These are phyloP conservation scores for Lodderomyces beijingensis DNA, from an alignment of 1,139 yeast species.

Conservation along the genomic window DNA sequence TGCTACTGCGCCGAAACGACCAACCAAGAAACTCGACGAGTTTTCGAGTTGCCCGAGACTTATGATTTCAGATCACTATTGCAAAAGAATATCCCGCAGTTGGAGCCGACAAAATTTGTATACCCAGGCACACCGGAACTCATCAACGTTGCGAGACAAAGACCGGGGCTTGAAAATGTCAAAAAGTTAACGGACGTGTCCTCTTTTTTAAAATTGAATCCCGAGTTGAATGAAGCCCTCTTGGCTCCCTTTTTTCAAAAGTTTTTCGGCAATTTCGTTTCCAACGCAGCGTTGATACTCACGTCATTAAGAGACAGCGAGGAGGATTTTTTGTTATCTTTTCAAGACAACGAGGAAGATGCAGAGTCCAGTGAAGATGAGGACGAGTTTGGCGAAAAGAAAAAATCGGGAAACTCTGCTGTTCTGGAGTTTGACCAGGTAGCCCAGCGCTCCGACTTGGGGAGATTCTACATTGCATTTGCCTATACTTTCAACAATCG, in stretches of 20 bases:
- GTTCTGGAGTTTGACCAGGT: slow-evolving; percentile 47
- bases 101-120: slow-evolving; percentile 38
- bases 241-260: slow-evolving; percentile 44
- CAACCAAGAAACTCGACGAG: slow-evolving; percentile 23
- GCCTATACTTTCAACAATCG: slow-evolving; percentile 66
- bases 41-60: slow-evolving; percentile 38
- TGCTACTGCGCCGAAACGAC: slow-evolving; percentile 68
- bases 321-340: slow-evolving; percentile 71
- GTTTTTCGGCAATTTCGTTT: slow-evolving; percentile 59
- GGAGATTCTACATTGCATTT: slow-evolving; percentile 76
- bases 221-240: slow-evolving; percentile 25
- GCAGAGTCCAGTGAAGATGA: slow-evolving; percentile 3
- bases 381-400: background rate
- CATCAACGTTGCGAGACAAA: slow-evolving; percentile 16
- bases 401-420: slow-evolving; percentile 6
- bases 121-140: slow-evolving; percentile 27
- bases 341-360: slow-evolving; percentile 23
- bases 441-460: slow-evolving; percentile 76
- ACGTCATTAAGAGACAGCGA: slow-evolving; percentile 80
- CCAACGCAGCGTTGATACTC: slow-evolving; percentile 72
- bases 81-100: slow-evolving; percentile 60
- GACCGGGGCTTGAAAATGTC: slow-evolving; percentile 23
- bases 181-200: slow-evolving; percentile 20
- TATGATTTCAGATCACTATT: slow-evolving; percentile 67
- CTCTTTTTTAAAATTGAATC: slow-evolving; percentile 19